Percentiles rank a stretch among this genome's conserved stretches.
Evolutionary conservation across 2,329 filamentous ascomycete genomes (phyloP).

Genomic region (Trichoderma arundinaceum): DNA sequence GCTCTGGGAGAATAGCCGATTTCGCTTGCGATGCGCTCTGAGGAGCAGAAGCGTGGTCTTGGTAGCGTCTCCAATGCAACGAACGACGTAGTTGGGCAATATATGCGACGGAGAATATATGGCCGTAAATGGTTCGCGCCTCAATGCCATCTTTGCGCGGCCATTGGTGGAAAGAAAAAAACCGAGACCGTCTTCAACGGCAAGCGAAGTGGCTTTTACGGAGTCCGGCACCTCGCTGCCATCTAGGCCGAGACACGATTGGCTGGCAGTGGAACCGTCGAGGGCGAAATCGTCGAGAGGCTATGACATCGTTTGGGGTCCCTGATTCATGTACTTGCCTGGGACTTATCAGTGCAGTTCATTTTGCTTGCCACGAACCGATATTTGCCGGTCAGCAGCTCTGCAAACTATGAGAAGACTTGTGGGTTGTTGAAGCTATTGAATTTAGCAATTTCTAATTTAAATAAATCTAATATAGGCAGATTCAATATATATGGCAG

Average conservation of each 20-base stretch:
- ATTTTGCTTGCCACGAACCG: too few relatives aligned
- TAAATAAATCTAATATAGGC: too few relatives aligned
- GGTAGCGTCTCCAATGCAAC: neutral
- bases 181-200: slow-evolving; percentile 1
- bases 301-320: slow-evolving; percentile 7
- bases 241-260: slow-evolving; percentile 16
- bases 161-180: slow-evolving; percentile 19
- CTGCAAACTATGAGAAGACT: too few relatives aligned
- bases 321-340: neutral
- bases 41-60: neutral
- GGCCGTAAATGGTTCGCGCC: neutral
- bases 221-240: slow-evolving; percentile 6
- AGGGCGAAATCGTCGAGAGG: neutral
- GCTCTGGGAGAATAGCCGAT: neutral
- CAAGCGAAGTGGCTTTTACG: neutral
- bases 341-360: too few relatives aligned
- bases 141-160: neutral
- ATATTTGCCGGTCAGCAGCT: too few relatives aligned
- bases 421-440: too few relatives aligned
- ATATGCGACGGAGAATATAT: slow-evolving; percentile 26
- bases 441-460: too few relatives aligned
- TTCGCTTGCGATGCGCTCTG: neutral
- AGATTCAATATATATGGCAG: too few relatives aligned
- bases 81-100: neutral
- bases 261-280: neutral